Evolutionary conservation across 2,329 filamentous ascomycete genomes (phyloP).

Genomic region (Pseudogymnoascus sp.): DNA sequence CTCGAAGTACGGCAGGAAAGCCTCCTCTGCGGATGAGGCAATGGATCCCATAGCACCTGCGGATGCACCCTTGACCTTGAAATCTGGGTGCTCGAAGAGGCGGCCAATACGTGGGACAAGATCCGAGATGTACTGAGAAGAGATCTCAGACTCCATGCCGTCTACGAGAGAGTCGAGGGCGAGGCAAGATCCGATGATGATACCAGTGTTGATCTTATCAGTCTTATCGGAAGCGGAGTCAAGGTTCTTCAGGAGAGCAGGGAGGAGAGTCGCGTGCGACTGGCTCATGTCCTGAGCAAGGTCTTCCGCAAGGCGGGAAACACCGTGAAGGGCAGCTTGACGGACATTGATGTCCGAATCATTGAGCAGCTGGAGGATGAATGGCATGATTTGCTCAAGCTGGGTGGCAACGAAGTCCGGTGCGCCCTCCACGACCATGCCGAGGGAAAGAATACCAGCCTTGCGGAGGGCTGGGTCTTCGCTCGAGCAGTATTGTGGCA

Average conservation of each 20-base stretch:
- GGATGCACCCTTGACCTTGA: conserved; percentile 81
- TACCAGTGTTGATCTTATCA: conserved; percentile 68
- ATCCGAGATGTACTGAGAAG: conserved; percentile 72
- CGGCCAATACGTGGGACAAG: conserved; percentile 78
- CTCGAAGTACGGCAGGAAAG: conserved; percentile 86
- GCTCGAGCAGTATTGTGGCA: conserved; percentile 72
- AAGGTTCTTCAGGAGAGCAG: conserved; percentile 78
- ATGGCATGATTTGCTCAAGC: conserved; percentile 74
- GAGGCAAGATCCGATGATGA: conserved; percentile 82
- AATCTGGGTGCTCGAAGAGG: conserved; percentile 76
- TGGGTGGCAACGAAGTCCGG: conserved; percentile 97
- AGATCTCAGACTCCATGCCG: conserved; percentile 71
- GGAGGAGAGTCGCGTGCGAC: conserved; percentile 77
- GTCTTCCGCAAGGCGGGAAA: conserved; percentile 87
- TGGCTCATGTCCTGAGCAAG: conserved; percentile 82
- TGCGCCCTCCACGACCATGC: conserved; percentile 91
- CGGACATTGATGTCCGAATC: conserved; percentile 80
- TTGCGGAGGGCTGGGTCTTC: conserved; percentile 71
- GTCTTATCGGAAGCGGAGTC: conserved; percentile 66
- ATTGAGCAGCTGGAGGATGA: conserved; percentile 73
- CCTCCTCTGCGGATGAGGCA: conserved; percentile 71
- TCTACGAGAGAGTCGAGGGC: conserved; percentile 88
- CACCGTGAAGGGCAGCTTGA: conserved; percentile 76
- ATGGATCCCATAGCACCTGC: conserved; percentile 87
- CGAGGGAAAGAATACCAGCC: conserved; percentile 83